These are phyloP conservation scores for Sarocladium strictum DNA, from an alignment of 2,329 filamentous ascomycete genomes.

Conservation along the genomic window DNA sequence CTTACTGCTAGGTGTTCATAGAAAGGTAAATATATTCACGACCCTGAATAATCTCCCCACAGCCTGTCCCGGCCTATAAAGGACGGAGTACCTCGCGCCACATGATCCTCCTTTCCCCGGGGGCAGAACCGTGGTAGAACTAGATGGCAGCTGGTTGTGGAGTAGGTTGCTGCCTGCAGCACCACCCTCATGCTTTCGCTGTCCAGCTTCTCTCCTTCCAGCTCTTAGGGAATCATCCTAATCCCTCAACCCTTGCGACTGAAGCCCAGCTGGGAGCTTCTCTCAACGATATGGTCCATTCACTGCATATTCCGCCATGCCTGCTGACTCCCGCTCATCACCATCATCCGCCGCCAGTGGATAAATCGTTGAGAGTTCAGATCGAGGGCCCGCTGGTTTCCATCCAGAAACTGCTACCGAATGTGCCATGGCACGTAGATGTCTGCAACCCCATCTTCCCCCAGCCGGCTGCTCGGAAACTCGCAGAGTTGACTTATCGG, in stretches of 20 bases:
- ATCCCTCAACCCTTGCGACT: neutral
- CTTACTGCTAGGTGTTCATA: too few species aligned
- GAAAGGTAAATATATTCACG: too few species aligned
- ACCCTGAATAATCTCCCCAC: too few species aligned
- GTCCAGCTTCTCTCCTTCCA: constrained; percentile 8
- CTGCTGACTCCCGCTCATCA: constrained; percentile 4
- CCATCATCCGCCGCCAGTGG: constrained; percentile 9
- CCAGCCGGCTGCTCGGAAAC: constrained; percentile 1
- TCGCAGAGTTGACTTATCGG: neutral
- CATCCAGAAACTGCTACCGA: constrained; percentile 7
- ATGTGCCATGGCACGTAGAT: constrained; percentile 9
- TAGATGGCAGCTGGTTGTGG: too few species aligned
- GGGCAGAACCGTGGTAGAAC: too few species aligned
- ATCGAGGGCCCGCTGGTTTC: constrained; percentile 11
- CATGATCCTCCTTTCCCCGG: too few species aligned
- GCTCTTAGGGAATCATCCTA: neutral
- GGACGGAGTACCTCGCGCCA: too few species aligned
- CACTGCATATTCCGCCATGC: constrained; percentile 10
- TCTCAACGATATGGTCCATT: constrained; percentile 6
- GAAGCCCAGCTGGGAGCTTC: constrained; percentile 1
- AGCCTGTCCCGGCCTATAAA: too few species aligned
- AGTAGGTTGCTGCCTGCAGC: too few species aligned
- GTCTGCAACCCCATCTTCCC: neutral
- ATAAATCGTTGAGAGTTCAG: constrained; percentile 10
- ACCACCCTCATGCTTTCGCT: too few species aligned